phyloP scores from a whole-genome alignment of 225 moss, liverwort and hornwort species.

The Physcomitrium patens region DNA sequence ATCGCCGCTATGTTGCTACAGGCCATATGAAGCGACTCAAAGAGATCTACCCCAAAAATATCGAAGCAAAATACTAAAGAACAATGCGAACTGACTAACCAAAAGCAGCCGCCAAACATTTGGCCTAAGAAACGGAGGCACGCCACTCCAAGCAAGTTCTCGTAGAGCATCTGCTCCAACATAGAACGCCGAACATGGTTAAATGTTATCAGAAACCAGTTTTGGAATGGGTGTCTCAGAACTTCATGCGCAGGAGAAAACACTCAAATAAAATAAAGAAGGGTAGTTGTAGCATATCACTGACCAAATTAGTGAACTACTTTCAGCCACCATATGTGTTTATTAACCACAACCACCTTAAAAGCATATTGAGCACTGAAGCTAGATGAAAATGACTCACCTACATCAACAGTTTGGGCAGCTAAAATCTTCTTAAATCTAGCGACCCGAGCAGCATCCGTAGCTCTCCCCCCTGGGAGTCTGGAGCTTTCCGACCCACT shows the following conservation, averaged over 20 bases:
- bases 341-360: conserved; percentile 13
- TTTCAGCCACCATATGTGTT: conserved; percentile 21
- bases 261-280: no score
- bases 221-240: neutral
- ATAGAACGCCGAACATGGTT: conserved; percentile 7
- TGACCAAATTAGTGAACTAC: no score
- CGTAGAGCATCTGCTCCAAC: conserved; percentile 79
- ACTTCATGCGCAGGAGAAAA: neutral
- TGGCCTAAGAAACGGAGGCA: conserved; percentile 87
- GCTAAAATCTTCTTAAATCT: conserved; percentile 93
- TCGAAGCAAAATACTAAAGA: neutral
- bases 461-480: conserved; percentile 87
- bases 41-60: neutral
- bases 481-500: conserved; percentile 79
- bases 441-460: conserved; percentile 93
- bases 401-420: conserved; percentile 85
- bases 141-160: conserved; percentile 99
- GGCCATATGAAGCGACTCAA: neutral
- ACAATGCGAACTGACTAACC: conserved; percentile 50
- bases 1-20: neutral
- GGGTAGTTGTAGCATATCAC: no score
- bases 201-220: conserved; percentile 11
- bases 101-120: conserved; percentile 95
- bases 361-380: neutral
- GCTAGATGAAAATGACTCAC: conserved; percentile 45